Evolutionary conservation across 345 rosid species (phyloP), one percentile per base, ranked within the genome.

Genomic region (Hypericum androsaemum): DNA sequence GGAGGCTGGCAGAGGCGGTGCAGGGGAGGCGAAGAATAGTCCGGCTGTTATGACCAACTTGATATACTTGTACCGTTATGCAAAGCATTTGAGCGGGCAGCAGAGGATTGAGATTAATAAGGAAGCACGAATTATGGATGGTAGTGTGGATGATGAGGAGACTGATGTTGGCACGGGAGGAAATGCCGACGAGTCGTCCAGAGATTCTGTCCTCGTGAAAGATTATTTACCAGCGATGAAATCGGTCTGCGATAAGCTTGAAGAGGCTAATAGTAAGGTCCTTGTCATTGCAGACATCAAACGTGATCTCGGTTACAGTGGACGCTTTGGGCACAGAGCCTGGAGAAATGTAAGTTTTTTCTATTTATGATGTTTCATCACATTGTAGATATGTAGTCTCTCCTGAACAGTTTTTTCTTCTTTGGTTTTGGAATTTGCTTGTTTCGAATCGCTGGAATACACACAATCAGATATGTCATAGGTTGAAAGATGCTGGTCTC

Each of bases 261-360:
- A 83, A 66, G 78, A 74, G 52, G 86, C 84, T 35, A 80, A 78
- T 46, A 88, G 77, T 46, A 85, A 81, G 97, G 90, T 81, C 64
- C 88, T 88, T 60, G 88, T 88, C 65, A 76, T 92, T 63, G 71
- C 95, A 59, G 97, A 92, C 77, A 64, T 92, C 52, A 92, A 92
- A 71, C 76, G 61, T 39, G 79, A 72, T 71, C 89, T 92, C 58
- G 95, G 94, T 57, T 88, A 92, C 61, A 57, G 52, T 39, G 83
- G 94, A 68, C 60, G 59, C 41, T 39, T 68, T 17, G 82, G 83
- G 43, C 89, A 88, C 60, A 81, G 71, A 68, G 79, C 88, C 60
- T 92, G 95, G 98, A 85, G 90, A 80, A 70, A 63, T 70, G 97
- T 88, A 77, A 75, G 68, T 45, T 40, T 47, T 10, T 5, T 32